Percentiles rank a stretch among this genome's conserved stretches.
phyloP scores from a whole-genome alignment of 179 eudicot species.

The Silene coronaria region DNA sequence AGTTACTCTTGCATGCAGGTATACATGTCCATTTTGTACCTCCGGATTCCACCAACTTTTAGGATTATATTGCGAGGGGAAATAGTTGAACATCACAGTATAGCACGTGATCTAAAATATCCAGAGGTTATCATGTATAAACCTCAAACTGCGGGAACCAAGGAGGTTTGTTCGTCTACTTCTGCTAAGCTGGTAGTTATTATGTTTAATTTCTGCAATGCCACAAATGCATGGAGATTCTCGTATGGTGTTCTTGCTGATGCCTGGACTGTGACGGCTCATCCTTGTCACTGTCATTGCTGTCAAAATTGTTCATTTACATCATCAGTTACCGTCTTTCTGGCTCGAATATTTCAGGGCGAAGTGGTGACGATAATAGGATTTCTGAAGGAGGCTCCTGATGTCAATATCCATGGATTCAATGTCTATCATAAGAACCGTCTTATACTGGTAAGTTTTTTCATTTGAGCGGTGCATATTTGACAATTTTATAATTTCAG shows the following conservation, averaged over 20 bases:
- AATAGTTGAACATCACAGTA: conserved; percentile 58
- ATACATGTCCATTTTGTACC: conserved; percentile 68
- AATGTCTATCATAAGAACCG: conserved; percentile 95
- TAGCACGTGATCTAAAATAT: conserved; percentile 64
- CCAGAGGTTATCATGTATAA: conserved; percentile 64
- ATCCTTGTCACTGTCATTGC: not conserved
- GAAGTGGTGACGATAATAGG: conserved; percentile 75
- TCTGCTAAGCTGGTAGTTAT: not conserved
- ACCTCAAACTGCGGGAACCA: conserved; percentile 56
- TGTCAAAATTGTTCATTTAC: not conserved
- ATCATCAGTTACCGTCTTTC: conserved; percentile 14
- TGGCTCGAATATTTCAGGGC: conserved; percentile 40
- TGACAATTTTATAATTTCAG: not conserved
- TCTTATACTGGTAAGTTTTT: conserved; percentile 60
- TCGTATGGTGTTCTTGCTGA: not conserved
- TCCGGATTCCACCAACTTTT: conserved; percentile 59
- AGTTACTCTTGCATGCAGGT: conserved; percentile 19
- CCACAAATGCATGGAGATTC: too few species aligned
- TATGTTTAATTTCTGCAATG: not conserved
- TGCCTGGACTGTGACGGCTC: conserved; percentile 1
- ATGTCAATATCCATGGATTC: conserved; percentile 77
- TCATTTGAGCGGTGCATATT: conserved; percentile 11
- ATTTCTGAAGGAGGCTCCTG: conserved; percentile 91
- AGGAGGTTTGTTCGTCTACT: conserved; percentile 38
- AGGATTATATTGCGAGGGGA: conserved; percentile 58